Evolutionary conservation across 2,329 filamentous ascomycete genomes (phyloP).

Genomic region (Diaporthe longicolla): DNA sequence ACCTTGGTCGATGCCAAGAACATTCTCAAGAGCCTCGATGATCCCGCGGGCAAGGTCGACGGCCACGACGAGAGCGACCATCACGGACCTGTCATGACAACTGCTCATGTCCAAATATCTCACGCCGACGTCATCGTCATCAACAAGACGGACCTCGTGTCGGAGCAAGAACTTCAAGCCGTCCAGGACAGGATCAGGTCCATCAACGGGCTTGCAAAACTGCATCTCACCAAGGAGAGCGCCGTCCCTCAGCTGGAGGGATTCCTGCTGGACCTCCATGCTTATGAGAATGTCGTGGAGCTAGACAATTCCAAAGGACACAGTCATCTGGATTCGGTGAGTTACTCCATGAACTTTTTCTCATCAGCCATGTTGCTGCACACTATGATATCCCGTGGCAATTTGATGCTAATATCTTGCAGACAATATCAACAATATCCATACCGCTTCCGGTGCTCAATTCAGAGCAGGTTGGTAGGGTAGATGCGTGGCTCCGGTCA

Average conservation of each 20-base stretch:
- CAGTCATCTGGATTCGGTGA: conserved; percentile 89
- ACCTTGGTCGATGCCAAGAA: conserved; percentile 97
- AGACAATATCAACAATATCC: conserved; percentile 89
- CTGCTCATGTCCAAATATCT: conserved; percentile 95
- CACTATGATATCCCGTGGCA: too few species aligned
- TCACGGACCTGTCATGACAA: conserved; percentile 82
- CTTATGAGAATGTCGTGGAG: conserved; percentile 86
- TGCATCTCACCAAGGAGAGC: conserved; percentile 86
- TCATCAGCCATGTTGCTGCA: not conserved
- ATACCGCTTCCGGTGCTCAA: conserved; percentile 75
- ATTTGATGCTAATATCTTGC: not conserved
- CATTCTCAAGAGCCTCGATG: conserved; percentile 84
- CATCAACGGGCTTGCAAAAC: conserved; percentile 90
- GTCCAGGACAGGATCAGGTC: conserved; percentile 81
- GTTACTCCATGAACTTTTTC: conserved; percentile 46
- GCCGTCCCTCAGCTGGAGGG: conserved; percentile 87
- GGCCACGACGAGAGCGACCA: conserved; percentile 65
- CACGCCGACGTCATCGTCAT: conserved; percentile 96
- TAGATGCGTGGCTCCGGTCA: conserved; percentile 87
- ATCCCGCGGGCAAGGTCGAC: conserved; percentile 70
- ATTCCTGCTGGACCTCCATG: conserved; percentile 89
- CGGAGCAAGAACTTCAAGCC: conserved; percentile 73
- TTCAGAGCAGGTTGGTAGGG: conserved; percentile 67
- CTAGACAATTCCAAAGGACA: conserved; percentile 82
- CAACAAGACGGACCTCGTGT: conserved; percentile 93